Evolutionary conservation across 2,329 filamentous ascomycete genomes (phyloP).

Genomic region (Davidsoniella neocaledoniae): DNA sequence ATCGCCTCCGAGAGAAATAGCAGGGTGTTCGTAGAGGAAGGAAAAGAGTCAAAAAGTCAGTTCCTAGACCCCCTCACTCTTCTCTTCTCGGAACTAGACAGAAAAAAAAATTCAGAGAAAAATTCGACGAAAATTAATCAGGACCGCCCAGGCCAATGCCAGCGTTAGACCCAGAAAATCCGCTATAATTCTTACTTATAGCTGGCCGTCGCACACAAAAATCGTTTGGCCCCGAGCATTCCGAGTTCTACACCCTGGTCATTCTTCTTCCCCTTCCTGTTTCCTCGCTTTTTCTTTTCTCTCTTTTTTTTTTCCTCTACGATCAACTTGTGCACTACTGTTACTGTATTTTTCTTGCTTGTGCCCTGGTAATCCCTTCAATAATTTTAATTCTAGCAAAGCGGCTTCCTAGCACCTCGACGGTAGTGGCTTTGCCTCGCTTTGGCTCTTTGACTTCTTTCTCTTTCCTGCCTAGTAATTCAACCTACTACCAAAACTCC

Average conservation of each 20-base stretch:
- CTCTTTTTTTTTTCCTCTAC: not conserved
- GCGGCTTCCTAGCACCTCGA: not conserved
- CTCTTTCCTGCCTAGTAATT: not conserved
- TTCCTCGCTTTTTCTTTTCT: not conserved
- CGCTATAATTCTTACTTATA: not conserved
- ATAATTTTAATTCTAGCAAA: conserved; percentile 9
- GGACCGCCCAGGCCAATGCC: not conserved
- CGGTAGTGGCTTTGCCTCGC: not conserved
- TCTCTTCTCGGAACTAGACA: not conserved
- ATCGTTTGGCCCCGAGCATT: conserved; percentile 10
- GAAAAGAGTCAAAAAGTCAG: too few species aligned
- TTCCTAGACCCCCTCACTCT: too few species aligned
- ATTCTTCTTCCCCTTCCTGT: not conserved
- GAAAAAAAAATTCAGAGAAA: not conserved
- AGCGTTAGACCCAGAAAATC: not conserved
- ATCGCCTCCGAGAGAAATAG: not conserved
- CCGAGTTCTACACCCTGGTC: conserved; percentile 6
- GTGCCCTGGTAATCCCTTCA: conserved; percentile 7
- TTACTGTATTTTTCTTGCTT: not conserved
- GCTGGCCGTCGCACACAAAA: conserved; percentile 1
- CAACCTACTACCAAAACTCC: not conserved
- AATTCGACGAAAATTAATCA: not conserved
- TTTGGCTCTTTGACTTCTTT: not conserved
- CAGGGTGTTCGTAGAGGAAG: not conserved
- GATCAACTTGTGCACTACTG: not conserved